Conservation (phyloP, 2,329 filamentous ascomycete species). For the Phymatotrichopsis omnivora region DNA sequence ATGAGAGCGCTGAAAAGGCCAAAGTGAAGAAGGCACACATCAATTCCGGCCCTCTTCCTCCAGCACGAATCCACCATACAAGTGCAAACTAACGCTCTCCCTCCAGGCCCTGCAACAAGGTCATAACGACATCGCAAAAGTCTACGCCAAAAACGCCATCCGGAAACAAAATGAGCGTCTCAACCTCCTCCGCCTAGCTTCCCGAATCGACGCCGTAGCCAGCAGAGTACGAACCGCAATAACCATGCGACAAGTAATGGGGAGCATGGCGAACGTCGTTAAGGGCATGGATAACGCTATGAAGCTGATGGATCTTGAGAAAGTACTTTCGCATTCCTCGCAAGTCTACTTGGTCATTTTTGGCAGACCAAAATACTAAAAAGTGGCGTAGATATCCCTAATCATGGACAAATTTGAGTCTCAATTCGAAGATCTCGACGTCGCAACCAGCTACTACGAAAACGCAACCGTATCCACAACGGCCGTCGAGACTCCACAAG, state of each 20-base stretch:
- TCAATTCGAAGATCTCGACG: slow-evolving; percentile 42
- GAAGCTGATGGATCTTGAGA: slow-evolving; percentile 53
- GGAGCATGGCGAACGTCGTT: slow-evolving; percentile 51
- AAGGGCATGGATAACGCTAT: slow-evolving; percentile 51
- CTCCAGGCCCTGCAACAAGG: slow-evolving; percentile 47
- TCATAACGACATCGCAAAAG: slow-evolving; percentile 51
- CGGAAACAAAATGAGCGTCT: slow-evolving; percentile 52
- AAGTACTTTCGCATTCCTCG: slow-evolving; percentile 36
- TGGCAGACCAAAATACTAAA: neutral
- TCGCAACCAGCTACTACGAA: slow-evolving; percentile 56
- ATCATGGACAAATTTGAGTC: slow-evolving; percentile 57
- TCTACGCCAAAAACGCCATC: slow-evolving; percentile 52
- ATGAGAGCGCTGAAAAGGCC: slow-evolving; percentile 49
- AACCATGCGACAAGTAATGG: slow-evolving; percentile 51
- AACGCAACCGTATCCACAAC: slow-evolving; percentile 72
- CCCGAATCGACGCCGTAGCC: slow-evolving; percentile 49
- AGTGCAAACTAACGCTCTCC: neutral
- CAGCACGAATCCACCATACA: neutral
- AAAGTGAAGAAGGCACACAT: slow-evolving; percentile 54
- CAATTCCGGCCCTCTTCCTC: too few relatives aligned
- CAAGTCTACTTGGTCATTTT: neutral
- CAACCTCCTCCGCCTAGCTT: slow-evolving; percentile 47
- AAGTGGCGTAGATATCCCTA: slow-evolving; percentile 44
- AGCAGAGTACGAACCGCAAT: slow-evolving; percentile 50
- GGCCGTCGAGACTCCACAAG: slow-evolving; percentile 60